These are phyloP conservation scores for Clonostachys byssicola DNA, from an alignment of 2,329 filamentous ascomycete genomes.

Conservation along the genomic window DNA sequence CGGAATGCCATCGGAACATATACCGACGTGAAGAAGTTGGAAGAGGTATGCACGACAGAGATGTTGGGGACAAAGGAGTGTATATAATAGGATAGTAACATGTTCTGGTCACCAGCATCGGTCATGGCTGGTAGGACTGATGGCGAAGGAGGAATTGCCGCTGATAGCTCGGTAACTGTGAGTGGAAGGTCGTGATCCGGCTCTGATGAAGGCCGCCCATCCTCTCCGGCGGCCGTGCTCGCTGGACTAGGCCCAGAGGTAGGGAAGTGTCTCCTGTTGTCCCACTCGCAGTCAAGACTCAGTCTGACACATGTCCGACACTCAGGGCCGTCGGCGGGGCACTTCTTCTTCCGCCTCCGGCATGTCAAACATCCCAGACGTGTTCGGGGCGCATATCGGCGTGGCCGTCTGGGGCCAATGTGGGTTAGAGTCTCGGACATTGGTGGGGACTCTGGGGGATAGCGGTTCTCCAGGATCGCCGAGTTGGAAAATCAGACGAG, in stretches of 20 bases:
- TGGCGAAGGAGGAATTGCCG: neutral
- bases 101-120: neutral
- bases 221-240: no score
- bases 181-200: no score
- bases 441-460: no score
- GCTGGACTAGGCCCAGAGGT: no score
- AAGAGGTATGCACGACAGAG: neutral
- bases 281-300: slow-evolving; percentile 3
- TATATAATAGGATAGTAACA: slow-evolving; percentile 5
- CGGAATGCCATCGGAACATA: slow-evolving; percentile 6
- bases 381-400: slow-evolving; percentile 2
- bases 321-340: neutral
- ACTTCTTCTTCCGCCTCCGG: slow-evolving; percentile 3
- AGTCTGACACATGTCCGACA: slow-evolving; percentile 3
- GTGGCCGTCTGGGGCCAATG: slow-evolving; percentile 12
- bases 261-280: neutral
- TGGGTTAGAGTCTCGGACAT: no score
- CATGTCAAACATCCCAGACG: slow-evolving; percentile 4
- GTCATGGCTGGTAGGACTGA: neutral
- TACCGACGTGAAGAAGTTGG: neutral
- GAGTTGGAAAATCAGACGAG: no score
- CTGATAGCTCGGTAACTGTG: no score
- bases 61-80: slow-evolving; percentile 1
- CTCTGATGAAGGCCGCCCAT: no score
- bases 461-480: no score